Base-by-base conservation (phyloP, 108 stramenopile genomes). In the Aureococcus anophagefferens region DNA sequence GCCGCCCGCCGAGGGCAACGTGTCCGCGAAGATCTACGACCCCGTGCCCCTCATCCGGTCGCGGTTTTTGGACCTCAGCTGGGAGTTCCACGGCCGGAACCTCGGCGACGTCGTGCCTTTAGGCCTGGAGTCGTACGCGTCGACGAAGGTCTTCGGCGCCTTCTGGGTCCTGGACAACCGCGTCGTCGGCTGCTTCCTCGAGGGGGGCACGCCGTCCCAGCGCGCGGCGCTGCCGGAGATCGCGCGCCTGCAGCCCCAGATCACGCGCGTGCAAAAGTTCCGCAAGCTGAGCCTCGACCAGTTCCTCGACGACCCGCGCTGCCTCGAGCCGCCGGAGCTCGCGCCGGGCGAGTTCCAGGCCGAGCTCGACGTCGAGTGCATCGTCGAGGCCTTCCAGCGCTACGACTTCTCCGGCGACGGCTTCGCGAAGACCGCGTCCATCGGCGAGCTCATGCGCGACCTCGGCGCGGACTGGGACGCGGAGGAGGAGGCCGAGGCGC, bases 391-490 rank as follows among this genome's bases (percentile, higher is more conserved):
- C 17, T 77, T 79, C 30, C 63, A 63, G 7, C 35, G 51, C 46
- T 73, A 45, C 64, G 68, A 40, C 44, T 5, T 30, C 31, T 69
- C 32, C n/a, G 40, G 72, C 14, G 33, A 66, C 32, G 44, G 44
- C 32, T 30, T 46, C 66, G 67, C 62, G 25, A 77, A 77, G 72
- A 68, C 35, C 35, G 40, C 21, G 34, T 35, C 73, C 46, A 45
- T 79, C 35, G 76, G 21, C 33, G 59, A 45, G 9, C 34, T 79
- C 18, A 79, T 79, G 78, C 68, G 73, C 17, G 76, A 68, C 7
- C 78, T 79, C 7, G 76, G 76, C 30, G 78, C 78, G 31, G 78
- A 79, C 65, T 79, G 76, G 76, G 78, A 79, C 67, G 51, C 33
- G 32, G 76, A 77, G 34, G 78, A 79, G 66, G 31, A 77, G 34